Percentiles rank a stretch among this genome's conserved stretches.
Conservation (phyloP, 257 asterid species). For the Solanum clarkiae region DNA sequence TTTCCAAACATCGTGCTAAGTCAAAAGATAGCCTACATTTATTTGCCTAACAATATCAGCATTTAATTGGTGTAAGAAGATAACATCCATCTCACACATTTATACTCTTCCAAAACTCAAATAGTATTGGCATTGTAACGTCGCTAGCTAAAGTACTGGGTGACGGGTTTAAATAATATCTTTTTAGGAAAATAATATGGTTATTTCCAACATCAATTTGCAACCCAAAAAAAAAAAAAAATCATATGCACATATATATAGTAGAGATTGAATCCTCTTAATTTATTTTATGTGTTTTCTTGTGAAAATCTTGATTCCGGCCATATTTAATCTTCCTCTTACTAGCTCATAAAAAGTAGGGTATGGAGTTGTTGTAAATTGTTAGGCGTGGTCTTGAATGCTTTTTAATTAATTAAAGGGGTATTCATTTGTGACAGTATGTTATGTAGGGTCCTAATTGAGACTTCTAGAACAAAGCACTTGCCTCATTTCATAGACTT, state of each 20-base stretch:
- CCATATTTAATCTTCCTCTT: background rate
- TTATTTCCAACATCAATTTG: too few species aligned
- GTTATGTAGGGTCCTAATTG: background rate
- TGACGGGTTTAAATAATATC: too few species aligned
- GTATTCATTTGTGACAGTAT: background rate
- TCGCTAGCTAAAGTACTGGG: background rate
- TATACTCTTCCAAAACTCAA: background rate
- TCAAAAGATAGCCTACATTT: background rate
- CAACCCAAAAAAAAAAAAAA: too few species aligned
- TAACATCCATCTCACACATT: background rate
- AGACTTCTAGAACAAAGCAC: background rate
- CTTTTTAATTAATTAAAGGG: background rate
- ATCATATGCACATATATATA: too few species aligned
- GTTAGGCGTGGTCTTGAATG: background rate
- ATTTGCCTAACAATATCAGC: background rate
- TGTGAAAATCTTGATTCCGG: rapidly evolving
- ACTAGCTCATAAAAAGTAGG: background rate
- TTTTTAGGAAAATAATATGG: too few species aligned
- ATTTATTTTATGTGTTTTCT: background rate
- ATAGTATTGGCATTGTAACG: background rate
- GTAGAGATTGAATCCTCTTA: background rate
- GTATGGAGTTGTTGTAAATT: background rate
- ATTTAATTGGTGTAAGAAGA: background rate
- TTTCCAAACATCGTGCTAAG: too few species aligned
- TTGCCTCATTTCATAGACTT: background rate